Percentiles rank a stretch among this genome's conserved stretches.
phyloP scores from a whole-genome alignment of 257 asterid species.

The Eustoma russellianum region DNA sequence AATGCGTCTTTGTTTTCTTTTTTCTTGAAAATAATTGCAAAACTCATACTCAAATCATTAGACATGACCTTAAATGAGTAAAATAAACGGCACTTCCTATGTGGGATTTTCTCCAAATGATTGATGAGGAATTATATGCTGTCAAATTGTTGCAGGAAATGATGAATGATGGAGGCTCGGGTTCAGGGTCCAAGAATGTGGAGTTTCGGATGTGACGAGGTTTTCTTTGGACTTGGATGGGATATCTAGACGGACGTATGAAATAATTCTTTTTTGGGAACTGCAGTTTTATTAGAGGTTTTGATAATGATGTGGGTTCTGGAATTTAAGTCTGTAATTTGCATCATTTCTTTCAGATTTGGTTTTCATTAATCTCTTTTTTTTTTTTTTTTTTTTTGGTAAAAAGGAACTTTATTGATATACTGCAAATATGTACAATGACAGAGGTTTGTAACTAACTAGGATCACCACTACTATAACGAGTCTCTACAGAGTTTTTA shows the following conservation, averaged over 20 bases:
- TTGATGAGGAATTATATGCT: too few relatives aligned
- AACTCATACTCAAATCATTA: too few relatives aligned
- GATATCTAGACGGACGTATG: background rate
- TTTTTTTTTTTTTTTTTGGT: background rate
- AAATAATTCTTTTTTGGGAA: slow-evolving; percentile 5
- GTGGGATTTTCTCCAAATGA: too few relatives aligned
- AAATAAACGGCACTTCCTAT: too few relatives aligned
- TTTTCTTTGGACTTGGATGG: background rate
- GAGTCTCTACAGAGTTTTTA: too few relatives aligned
- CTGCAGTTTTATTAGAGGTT: background rate
- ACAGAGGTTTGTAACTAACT: too few relatives aligned
- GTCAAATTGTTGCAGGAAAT: slow-evolving; percentile 8
- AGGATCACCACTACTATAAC: too few relatives aligned
- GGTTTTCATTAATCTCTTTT: background rate
- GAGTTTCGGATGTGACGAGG: slow-evolving; percentile 12
- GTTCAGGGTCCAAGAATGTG: slow-evolving; percentile 10
- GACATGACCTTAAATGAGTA: too few relatives aligned
- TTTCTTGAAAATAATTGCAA: too few relatives aligned
- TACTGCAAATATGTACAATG: too few relatives aligned
- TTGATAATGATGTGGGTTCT: background rate
- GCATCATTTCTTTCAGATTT: background rate
- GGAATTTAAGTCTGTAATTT: slow-evolving; percentile 1
- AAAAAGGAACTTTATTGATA: too few relatives aligned
- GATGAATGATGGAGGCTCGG: slow-evolving; percentile 15
- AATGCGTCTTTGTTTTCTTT: too few relatives aligned